phyloP scores from a whole-genome alignment of 2,329 filamentous ascomycete species.

The Paracamarosporium sp. region DNA sequence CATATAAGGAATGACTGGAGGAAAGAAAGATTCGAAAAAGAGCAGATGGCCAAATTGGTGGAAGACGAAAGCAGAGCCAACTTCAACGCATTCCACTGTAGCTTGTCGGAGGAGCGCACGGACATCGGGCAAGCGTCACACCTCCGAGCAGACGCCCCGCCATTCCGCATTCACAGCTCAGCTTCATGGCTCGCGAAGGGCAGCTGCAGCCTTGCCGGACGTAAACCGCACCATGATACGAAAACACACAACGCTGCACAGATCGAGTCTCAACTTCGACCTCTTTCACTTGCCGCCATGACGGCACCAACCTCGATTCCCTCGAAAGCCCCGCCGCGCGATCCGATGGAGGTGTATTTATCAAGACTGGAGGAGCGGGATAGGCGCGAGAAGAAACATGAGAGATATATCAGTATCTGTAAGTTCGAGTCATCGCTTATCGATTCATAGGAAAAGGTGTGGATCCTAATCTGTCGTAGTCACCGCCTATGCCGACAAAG shows the following conservation, averaged over 20 bases:
- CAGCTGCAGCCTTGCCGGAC: constrained; percentile 19
- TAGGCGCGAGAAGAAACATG: constrained; percentile 69
- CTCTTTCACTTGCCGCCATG: constrained; percentile 52
- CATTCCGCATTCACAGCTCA: constrained; percentile 14
- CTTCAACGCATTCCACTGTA: not conserved
- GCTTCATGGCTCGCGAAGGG: constrained; percentile 7
- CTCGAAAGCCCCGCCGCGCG: constrained; percentile 40
- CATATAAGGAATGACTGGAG: constrained; percentile 5
- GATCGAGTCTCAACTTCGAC: not conserved
- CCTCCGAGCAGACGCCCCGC: constrained; percentile 21
- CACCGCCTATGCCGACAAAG: constrained; percentile 56
- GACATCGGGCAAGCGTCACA: constrained; percentile 19
- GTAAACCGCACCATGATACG: constrained; percentile 28
- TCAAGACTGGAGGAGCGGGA: constrained; percentile 75
- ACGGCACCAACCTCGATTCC: constrained; percentile 19
- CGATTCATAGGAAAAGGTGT: not conserved
- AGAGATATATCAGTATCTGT: constrained; percentile 82
- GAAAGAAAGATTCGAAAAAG: not conserved
- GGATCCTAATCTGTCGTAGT: constrained; percentile 37
- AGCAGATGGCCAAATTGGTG: not conserved
- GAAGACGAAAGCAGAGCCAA: not conserved
- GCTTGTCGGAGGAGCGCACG: constrained; percentile 3
- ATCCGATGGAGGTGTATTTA: constrained; percentile 84
- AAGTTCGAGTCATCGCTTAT: constrained; percentile 30
- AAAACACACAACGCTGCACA: constrained; percentile 2